Conservation (phyloP, 1,139 yeast species). For the Yamadazyma sp. region DNA sequence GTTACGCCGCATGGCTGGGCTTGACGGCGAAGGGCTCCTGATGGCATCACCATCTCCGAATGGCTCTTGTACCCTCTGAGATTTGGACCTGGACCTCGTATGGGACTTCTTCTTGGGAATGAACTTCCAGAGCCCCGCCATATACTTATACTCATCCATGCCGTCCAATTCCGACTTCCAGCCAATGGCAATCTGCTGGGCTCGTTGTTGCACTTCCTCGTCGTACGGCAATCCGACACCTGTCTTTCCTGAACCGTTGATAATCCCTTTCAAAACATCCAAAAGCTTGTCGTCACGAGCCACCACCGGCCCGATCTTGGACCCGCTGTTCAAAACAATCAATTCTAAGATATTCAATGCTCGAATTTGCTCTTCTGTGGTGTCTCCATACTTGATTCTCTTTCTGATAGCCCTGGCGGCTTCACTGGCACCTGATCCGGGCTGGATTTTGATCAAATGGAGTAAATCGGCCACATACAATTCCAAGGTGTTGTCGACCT, state of each 20-base stretch:
- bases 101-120: slow-evolving; percentile 25
- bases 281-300: slow-evolving; percentile 73
- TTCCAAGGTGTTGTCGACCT: slow-evolving; percentile 36
- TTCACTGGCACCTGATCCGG: slow-evolving; percentile 57
- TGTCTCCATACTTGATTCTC: slow-evolving; percentile 78
- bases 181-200: slow-evolving; percentile 51
- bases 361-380: slow-evolving; percentile 55
- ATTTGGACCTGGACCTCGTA: not conserved
- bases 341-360: slow-evolving; percentile 73
- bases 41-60: slow-evolving; percentile 13
- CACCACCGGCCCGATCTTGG: slow-evolving; percentile 42
- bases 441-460: slow-evolving; percentile 41
- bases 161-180: slow-evolving; percentile 63
- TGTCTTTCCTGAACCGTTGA: slow-evolving; percentile 34
- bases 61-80: slow-evolving; percentile 8
- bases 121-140: slow-evolving; percentile 48
- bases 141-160: slow-evolving; percentile 48
- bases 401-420: slow-evolving; percentile 91
- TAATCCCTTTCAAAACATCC: slow-evolving; percentile 59
- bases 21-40: slow-evolving; percentile 19
- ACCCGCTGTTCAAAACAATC: slow-evolving; percentile 74
- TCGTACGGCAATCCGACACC: slow-evolving; percentile 44
- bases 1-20: slow-evolving; percentile 13
- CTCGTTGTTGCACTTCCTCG: slow-evolving; percentile 45
- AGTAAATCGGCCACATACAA: slow-evolving; percentile 38